These are phyloP conservation scores for Rasamsonia emersonii DNA, from an alignment of 2,329 filamentous ascomycete genomes.

Conservation along the genomic window DNA sequence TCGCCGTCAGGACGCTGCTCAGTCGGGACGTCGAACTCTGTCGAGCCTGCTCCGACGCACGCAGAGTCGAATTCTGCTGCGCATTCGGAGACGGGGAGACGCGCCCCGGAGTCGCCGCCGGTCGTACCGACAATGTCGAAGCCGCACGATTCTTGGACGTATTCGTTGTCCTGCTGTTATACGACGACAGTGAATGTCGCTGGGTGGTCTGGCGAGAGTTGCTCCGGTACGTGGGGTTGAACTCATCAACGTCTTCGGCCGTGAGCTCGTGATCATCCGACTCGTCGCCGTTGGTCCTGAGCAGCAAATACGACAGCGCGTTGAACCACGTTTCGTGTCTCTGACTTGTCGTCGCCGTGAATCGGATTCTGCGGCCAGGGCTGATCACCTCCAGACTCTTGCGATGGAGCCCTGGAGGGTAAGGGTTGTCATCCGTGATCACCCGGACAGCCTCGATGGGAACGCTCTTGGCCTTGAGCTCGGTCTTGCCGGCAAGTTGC, in stretches of 20 bases:
- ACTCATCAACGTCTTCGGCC: conserved; percentile 60
- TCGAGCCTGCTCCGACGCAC: conserved; percentile 26
- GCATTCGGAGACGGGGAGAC: conserved; percentile 27
- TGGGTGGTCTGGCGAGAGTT: conserved; percentile 46
- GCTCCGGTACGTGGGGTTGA: conserved; percentile 61
- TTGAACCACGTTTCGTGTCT: conserved; percentile 99
- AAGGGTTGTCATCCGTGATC: conserved; percentile 87
- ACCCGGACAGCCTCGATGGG: conserved; percentile 88
- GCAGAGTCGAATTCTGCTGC: conserved; percentile 24
- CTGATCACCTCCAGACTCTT: conserved; percentile 90
- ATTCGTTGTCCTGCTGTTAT: conserved; percentile 64
- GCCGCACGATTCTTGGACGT: conserved; percentile 47
- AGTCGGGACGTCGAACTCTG: conserved; percentile 40
- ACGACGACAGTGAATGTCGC: conserved; percentile 63
- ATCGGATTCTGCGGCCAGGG: conserved; percentile 80
- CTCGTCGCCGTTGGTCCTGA: conserved; percentile 57
- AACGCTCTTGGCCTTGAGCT: conserved; percentile 80
- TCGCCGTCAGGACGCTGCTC: conserved; percentile 39
- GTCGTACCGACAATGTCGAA: conserved; percentile 30
- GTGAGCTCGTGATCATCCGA: conserved; percentile 53
- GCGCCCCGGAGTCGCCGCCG: conserved; percentile 27
- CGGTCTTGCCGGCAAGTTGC: conserved; percentile 63
- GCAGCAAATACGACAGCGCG: conserved; percentile 81
- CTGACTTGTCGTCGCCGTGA: conserved; percentile 88
- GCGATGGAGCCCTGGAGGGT: conserved; percentile 85